Conservation (phyloP, 228 moss, liverwort and hornwort species). For the Sphagnum magellanicum region DNA sequence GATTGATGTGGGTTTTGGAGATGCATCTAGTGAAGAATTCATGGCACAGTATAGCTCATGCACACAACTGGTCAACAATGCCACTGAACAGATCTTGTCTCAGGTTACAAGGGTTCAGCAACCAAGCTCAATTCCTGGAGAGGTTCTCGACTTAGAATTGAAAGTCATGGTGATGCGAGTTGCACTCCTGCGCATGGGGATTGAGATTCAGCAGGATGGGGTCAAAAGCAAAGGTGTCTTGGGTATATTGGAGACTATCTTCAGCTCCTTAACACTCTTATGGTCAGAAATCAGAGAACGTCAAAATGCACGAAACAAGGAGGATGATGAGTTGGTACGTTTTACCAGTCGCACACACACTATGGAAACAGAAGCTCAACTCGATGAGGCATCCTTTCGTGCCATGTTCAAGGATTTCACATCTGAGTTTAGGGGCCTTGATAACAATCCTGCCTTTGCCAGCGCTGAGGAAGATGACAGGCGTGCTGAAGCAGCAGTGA, state of each 20-base stretch:
- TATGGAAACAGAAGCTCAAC: conserved; percentile 66
- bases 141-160: conserved; percentile 66
- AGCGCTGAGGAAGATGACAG: conserved; percentile 69
- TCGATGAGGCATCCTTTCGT: conserved; percentile 71
- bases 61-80: conserved; percentile 40
- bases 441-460: conserved; percentile 38
- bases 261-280: conserved; percentile 36
- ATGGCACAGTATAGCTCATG: conserved; percentile 8
- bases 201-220: conserved; percentile 54
- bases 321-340: conserved; percentile 56
- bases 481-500: conserved; percentile 39
- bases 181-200: conserved; percentile 65
- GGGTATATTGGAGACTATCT: conserved; percentile 22
- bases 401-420: conserved; percentile 72
- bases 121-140: conserved; percentile 26
- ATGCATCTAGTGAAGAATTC: no score
- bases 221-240: conserved; percentile 38
- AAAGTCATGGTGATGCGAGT: conserved; percentile 73
- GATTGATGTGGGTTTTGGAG: no score
- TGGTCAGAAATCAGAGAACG: conserved; percentile 80
- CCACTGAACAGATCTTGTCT: conserved; percentile 41
- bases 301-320: conserved; percentile 43
- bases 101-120: conserved; percentile 40
- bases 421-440: conserved; percentile 52
- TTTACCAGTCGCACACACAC: conserved; percentile 72